Evolutionary conservation across 257 asterid genomes (phyloP), one percentile per base, ranked within the genome.

Genomic region (Coffea canephora): DNA sequence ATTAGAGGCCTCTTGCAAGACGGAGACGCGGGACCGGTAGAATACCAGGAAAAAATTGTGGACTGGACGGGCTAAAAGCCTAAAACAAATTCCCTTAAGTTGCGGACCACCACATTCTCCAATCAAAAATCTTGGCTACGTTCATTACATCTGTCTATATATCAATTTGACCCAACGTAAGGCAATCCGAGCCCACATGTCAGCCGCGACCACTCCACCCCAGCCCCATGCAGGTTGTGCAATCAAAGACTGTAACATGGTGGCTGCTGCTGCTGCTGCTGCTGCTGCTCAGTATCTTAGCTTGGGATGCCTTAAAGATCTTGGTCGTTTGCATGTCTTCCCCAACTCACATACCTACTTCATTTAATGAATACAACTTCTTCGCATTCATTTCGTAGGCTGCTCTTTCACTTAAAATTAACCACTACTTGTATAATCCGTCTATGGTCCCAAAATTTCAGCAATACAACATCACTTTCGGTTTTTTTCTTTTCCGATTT

Each of bases 171-270:
- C 79, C 79, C 79, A 61, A 75, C 19, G 34, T 13, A 23, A 13
- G 41, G 41, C 39, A 23, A 68, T 34, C 78, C 6, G 41, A 75
- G 21, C 79, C 71, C 79, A 61, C 79, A 25, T 49, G 76, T 49
- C 76, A 49, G 76, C 8, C 1, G 15, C 64, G 46, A 25, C 62
- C 64, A 72, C 64, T 72, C 64, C 64, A 45, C 27, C 50, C 64
- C 64, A 45, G 7, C 31, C 74, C 43, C 43, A 19, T 69, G 57
- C 76, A 71, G 48, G 62, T 48, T 46, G 0, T 71, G 31, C 14
- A n/a, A 65, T 65, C 69, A 11, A 65, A n/a, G 39, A 1, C 12
- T 21, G 69, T n/a, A 64, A 25, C 39, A 64, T n/a, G 69, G 16
- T 61, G 1, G 3, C 6, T 55, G 62, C 5, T 8, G 25, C 31